Evolutionary conservation across 2,329 filamentous ascomycete species (phyloP), one percentile per base, ranked within the genome.

Genomic region (Nigrospora osmanthi): DNA sequence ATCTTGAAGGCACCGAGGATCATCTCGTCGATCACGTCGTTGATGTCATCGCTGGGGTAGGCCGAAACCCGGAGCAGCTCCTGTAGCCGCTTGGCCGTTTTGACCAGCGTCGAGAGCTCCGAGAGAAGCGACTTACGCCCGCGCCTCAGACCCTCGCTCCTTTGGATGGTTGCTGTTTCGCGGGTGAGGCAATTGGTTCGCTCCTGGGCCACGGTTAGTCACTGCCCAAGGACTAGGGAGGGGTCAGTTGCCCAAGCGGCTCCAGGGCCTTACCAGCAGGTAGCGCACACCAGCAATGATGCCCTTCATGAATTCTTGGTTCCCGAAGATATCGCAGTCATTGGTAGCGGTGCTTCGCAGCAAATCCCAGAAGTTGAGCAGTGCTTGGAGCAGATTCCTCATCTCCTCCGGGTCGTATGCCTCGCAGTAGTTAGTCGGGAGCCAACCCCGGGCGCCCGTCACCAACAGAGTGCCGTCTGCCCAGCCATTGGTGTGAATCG

Each of bases 341-440:
- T 83, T 85, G 43, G 85, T 79, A 17, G 82, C 82, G 31, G 86
- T 87, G 58, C 85, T 88, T 56, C 87, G 78, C 54, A 95, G 76
- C 43, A 95, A 70, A 61, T 96, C 90, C 90, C 90, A 96, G 49
- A 97, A 89, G 59, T 93, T 87, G 13, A 93, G 81, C 49, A 96
- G 72, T 1, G 90, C 89, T 55, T 88, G 89, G 33, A 98, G 72
- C 17, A 98, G 73, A 51, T 81, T 89, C 44, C 83, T 80, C 75
- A 97, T 90, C 51, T 89, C 83, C 17, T 89, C 80, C 38, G 91
- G 89, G 53, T 96, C 88, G 62, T 96, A 98, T 11, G 88, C 78
- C 61, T 96, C 90, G 70, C 93, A 98, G 64, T 97, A 98, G 65
- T 98, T 98, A 10, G 93, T 98, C 3, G 93, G 93, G 48, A 98